phyloP scores from a whole-genome alignment of 1,139 yeast genomes.

The Protomyces inundatus region DNA sequence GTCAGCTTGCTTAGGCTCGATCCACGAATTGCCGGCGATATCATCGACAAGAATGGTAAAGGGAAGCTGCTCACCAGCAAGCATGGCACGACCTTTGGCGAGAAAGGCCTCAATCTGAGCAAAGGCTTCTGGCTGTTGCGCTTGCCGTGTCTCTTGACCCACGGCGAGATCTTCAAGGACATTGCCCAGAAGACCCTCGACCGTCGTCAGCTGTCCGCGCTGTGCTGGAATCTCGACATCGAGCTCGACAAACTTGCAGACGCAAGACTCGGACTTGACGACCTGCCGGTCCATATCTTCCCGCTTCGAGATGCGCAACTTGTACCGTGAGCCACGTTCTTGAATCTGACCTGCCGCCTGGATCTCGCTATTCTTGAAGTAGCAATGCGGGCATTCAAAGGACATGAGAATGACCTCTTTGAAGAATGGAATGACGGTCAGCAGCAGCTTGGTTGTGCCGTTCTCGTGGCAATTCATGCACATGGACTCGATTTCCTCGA shows the following conservation, averaged over 20 bases:
- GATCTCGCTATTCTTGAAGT: conserved; percentile 81
- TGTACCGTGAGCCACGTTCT: conserved; percentile 71
- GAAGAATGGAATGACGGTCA: conserved; percentile 88
- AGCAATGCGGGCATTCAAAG: conserved; percentile 92
- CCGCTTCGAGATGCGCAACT: conserved; percentile 62
- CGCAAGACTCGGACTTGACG: conserved; percentile 81
- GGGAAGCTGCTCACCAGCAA: conserved; percentile 69
- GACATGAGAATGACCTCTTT: conserved; percentile 92
- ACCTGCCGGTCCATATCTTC: conserved; percentile 84
- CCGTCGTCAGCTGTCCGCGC: conserved; percentile 85
- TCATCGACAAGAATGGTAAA: conserved; percentile 78
- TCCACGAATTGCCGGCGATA: conserved; percentile 97
- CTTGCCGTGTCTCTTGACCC: conserved; percentile 76
- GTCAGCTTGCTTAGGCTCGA: conserved; percentile 83
- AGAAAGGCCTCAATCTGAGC: conserved; percentile 70
- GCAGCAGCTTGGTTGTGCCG: conserved; percentile 74
- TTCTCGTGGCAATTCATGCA: conserved; percentile 92
- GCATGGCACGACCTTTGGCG: conserved; percentile 51
- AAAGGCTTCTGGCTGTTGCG: conserved; percentile 65
- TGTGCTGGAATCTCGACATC: conserved; percentile 95
- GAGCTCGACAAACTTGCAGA: conserved; percentile 74
- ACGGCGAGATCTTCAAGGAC: conserved; percentile 74
- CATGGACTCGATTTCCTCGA: conserved; percentile 70
- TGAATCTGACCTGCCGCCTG: conserved; percentile 82
- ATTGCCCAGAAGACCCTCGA: conserved; percentile 80